Base-by-base conservation (phyloP, 192 early-diverging fungal genomes). In the Umbelopsis ramanniana region DNA sequence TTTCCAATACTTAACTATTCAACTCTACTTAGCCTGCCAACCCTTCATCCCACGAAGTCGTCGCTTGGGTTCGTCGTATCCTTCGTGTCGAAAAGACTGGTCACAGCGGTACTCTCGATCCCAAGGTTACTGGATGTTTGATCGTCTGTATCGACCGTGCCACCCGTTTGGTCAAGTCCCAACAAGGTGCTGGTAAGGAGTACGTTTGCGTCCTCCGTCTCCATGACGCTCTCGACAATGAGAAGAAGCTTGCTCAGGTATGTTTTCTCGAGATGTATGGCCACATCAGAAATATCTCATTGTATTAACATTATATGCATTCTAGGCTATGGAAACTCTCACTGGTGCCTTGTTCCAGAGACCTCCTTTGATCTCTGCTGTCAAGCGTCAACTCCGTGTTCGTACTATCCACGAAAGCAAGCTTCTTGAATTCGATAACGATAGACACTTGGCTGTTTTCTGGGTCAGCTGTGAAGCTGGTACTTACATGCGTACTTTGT, bases 31-130 rank as follows among this genome's bases (percentile, higher is more conserved):
- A 79, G 87, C 97, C 97, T 40, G 91, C 97, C 38, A 99, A 99
- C 87, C 97, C 97, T 66, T 98, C 96, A 66, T 99, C 97, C 54
- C 97, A 99, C 88, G 97, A 99, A 84, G 97, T 99, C 24, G 97
- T 99, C 66, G 97, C 97, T 68, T 99, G 97, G 97, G 96, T 99
- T 81, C 90, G 95, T 46, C 93, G 96, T 71, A 99, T 99, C 70
- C 89, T 99, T 63, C 90, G 93, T 68, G 95, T 95, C 26, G 96
- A 99, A 76, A 99, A 99, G 81, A 99, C 97, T 53, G 97, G 97
- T 33, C 97, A 99, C 89, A 92, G 90, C 77, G 97, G 97, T 52
- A 99, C 97, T 10, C 90, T 99, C 8, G 97, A 99, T 86, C 97
- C 97, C 69, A 99, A 99, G 81, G 97, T 99, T 23, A 99, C 97